These are phyloP conservation scores for Pythium grandisporangium DNA, from an alignment of 352 stramenopile genomes.

Conservation along the genomic window DNA sequence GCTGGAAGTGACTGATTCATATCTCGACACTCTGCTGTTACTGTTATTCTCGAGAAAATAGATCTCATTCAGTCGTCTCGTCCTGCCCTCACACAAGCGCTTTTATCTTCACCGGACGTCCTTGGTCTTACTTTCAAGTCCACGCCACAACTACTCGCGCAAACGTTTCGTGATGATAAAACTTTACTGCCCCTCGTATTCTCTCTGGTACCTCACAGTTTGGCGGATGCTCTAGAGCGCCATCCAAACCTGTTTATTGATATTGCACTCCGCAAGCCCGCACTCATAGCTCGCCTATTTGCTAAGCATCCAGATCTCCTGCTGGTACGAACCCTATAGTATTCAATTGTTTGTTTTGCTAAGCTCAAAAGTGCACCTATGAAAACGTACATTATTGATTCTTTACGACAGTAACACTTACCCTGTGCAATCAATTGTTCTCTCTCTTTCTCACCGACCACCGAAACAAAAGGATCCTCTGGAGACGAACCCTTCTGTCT, in stretches of 20 bases:
- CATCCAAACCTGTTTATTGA: conserved; percentile 61
- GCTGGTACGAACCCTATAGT: conserved; percentile 20
- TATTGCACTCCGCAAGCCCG: conserved; percentile 51
- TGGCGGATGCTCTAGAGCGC: conserved; percentile 52
- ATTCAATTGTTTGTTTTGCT: too few species aligned
- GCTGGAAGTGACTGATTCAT: too few species aligned
- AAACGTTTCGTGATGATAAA: conserved; percentile 37
- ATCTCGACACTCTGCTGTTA: background rate
- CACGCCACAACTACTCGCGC: conserved; percentile 33
- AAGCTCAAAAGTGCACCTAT: too few species aligned
- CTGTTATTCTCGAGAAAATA: conserved; percentile 1
- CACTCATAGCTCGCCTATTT: conserved; percentile 49
- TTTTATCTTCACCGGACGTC: conserved; percentile 30
- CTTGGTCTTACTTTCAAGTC: conserved; percentile 38
- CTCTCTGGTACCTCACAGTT: conserved; percentile 36
- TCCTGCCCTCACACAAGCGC: conserved; percentile 26
- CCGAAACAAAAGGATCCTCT: conserved; percentile 73
- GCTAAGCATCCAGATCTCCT: conserved; percentile 56
- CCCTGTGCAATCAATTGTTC: too few species aligned
- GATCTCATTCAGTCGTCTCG: conserved; percentile 35
- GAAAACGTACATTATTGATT: too few species aligned
- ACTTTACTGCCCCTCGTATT: conserved; percentile 37
- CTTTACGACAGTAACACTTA: too few species aligned
- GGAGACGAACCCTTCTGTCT: conserved; percentile 57
- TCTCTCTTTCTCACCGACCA: too few species aligned